Evolutionary conservation across 148 eudicot genomes (phyloP), one percentile per base, ranked within the genome.

Genomic region (Vaccinium myrtillus): DNA sequence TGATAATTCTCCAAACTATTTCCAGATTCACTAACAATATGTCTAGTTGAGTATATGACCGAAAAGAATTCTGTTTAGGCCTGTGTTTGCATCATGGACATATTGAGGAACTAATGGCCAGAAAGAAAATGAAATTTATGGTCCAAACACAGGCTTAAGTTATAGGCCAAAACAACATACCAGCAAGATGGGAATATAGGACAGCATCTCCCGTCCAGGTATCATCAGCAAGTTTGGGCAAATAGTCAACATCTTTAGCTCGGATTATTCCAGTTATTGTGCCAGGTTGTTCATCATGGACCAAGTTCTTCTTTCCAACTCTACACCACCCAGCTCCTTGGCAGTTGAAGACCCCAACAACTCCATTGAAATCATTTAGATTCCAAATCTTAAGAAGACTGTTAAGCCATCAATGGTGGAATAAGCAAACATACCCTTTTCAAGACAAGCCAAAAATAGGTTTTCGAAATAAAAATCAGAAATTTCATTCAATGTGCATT

Each of bases 241-340:
- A 84, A 81, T 92, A 89, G 84, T 93, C 83, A 16, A 94, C 94
- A 87, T 95, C 98, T 81, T 80, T 84, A 80, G 94, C 91, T 82
- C 89, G 87, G 83, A 95, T 55, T 19, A 77, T 63, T 46, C 97
- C 95, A 21, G 91, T 87, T 50, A 90, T 76, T 9, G 92, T 88
- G 56, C 90, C 88, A 18, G 98, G 98, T 87, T 90, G 92, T 43
- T 90, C 90, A 58, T 95, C 95, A 54, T 95, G 98, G 81, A 94
- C 87, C 81, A 92, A 85, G 70, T 92, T 94, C 85, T 63, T 95
- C 94, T 95, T 95, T 79, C 93, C 95, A 84, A 87, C 91, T 83
- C 85, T 91, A 78, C 98, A 94, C 98, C 98, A 95, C 16, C 95
- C 98, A 27, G 98, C 98, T 87, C 98, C 98, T 88, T 95, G 98